Percentiles rank a stretch among this genome's conserved stretches.
These are phyloP conservation scores for Phaseolus lunatus DNA, from an alignment of 306 rosid species.

Conservation along the genomic window DNA sequence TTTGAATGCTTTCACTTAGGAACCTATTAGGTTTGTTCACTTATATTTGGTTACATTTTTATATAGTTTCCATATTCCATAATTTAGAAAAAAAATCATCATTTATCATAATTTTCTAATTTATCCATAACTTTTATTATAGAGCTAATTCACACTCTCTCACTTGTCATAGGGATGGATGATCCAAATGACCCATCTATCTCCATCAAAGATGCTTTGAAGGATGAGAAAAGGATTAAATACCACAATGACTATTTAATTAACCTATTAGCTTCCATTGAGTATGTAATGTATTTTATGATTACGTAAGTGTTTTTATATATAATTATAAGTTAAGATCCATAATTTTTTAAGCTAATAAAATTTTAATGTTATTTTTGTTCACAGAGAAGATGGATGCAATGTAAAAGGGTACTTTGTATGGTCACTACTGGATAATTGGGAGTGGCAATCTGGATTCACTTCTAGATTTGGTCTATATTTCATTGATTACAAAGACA, in stretches of 20 bases:
- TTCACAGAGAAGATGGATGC: conserved; percentile 78
- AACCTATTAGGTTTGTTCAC: no score
- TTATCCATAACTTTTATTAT: neutral
- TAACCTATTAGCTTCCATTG: conserved; percentile 67
- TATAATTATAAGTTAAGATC: no score
- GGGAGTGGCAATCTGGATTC: conserved; percentile 87
- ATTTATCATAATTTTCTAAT: no score
- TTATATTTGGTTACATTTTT: no score
- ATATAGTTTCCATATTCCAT: no score
- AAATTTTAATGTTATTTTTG: neutral
- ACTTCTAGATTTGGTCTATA: conserved; percentile 82
- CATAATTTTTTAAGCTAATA: conserved; percentile 32
- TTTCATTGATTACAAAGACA: conserved; percentile 73
- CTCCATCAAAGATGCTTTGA: conserved; percentile 62
- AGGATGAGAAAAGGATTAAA: conserved; percentile 74
- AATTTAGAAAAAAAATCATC: no score
- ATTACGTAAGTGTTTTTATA: neutral
- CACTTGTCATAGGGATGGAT: conserved; percentile 72
- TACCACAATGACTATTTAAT: conserved; percentile 72
- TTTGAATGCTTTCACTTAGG: no score
- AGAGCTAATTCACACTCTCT: neutral
- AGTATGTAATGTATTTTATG: conserved; percentile 45
- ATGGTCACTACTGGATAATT: conserved; percentile 85
- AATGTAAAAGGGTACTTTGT: conserved; percentile 84
- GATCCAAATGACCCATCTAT: conserved; percentile 61